Base-by-base conservation (phyloP, 768 basidiomycete genomes). In the Tephrocybe rancida region DNA sequence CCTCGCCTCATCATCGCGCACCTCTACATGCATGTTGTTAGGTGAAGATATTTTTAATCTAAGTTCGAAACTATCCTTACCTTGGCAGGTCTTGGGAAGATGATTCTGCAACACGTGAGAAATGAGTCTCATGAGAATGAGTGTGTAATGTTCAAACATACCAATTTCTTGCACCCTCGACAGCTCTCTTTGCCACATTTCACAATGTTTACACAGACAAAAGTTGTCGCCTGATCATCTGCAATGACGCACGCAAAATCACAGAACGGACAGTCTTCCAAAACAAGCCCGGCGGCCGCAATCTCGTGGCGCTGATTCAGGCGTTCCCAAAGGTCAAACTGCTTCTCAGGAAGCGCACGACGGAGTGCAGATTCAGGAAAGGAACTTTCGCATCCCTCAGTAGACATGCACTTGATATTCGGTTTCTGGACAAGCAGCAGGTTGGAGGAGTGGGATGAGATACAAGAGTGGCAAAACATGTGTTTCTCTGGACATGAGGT, bases 251-350 rank as follows among this genome's bases (percentile, higher is more conserved):
- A 81, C 53, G 80, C 86, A 66, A 79, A 92, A 34, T 88, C 86
- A 72, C 90, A 92, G 54, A 82, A 85, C 7, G 90, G 90, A 63
- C 90, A 92, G 56, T 86, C 85, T 66, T 90, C 88, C n/a, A 91
- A 73, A 41, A 85, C 84, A 34, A 91, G 64, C 3, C 77, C 83
- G 25, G 90, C 88, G 3, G 77, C 79, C 54, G 86, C 82, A 32
- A 91, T 80, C 56, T 88, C 86, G 60, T 84, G 83, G 14, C 77
- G 77, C 59, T 86, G 85, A 50, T 79, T 80, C 48, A 90, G 76
- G 27, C 82, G 76, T 50, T 84, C 75, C 60, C 85, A 89, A 13
- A 89, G 67, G 24, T 72, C 74, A 44, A 85, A 67, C 14, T 87
- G 75, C 61, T 85, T 88, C 2, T 72, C 66, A 6, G 82, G 68